Percentiles rank a stretch among this genome's conserved stretches.
Conservation (phyloP, 306 rosid species). For the Begonia fuchsioides region DNA sequence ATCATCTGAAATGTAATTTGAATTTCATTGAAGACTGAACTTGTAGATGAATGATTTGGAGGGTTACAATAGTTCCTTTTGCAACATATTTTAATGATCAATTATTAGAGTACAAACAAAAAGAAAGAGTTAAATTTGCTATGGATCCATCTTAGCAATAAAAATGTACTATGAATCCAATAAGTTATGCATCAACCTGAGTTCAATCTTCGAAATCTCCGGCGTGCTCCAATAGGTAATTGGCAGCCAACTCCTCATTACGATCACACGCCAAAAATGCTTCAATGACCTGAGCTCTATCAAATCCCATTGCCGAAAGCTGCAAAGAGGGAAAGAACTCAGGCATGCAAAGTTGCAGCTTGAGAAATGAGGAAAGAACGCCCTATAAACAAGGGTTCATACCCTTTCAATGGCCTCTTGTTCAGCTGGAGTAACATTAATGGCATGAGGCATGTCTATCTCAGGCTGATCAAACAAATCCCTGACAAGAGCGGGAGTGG, state of each 20-base stretch:
- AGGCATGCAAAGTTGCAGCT: slow-evolving; percentile 3
- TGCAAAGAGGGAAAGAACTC: slow-evolving; percentile 10
- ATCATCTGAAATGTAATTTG: too few species aligned
- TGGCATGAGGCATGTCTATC: slow-evolving; percentile 93
- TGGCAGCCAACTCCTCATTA: slow-evolving; percentile 90
- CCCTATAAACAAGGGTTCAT: slow-evolving; percentile 5
- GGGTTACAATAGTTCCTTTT: too few species aligned
- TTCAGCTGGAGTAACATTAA: slow-evolving; percentile 84
- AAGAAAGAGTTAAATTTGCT: slow-evolving; percentile 1
- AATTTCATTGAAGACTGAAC: too few species aligned
- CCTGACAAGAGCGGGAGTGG: slow-evolving; percentile 14
- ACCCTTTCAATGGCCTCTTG: slow-evolving; percentile 93
- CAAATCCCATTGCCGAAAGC: slow-evolving; percentile 99
- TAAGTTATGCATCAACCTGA: slow-evolving; percentile 3
- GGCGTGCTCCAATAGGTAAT: slow-evolving; percentile 78
- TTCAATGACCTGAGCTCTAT: slow-evolving; percentile 79
- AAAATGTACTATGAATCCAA: slow-evolving; percentile 40
- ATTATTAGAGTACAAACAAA: not conserved
- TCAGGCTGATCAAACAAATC: slow-evolving; percentile 84
- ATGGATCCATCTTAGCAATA: slow-evolving; percentile 19
- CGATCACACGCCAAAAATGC: slow-evolving; percentile 97
- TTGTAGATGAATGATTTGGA: too few species aligned
- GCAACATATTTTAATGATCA: too few species aligned
- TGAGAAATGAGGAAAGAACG: not conserved
- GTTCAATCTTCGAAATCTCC: slow-evolving; percentile 78